Percentiles rank a stretch among this genome's conserved stretches.
phyloP scores from a whole-genome alignment of 1,284 basidiomycete genomes.

The Ceratobasidium sp. region DNA sequence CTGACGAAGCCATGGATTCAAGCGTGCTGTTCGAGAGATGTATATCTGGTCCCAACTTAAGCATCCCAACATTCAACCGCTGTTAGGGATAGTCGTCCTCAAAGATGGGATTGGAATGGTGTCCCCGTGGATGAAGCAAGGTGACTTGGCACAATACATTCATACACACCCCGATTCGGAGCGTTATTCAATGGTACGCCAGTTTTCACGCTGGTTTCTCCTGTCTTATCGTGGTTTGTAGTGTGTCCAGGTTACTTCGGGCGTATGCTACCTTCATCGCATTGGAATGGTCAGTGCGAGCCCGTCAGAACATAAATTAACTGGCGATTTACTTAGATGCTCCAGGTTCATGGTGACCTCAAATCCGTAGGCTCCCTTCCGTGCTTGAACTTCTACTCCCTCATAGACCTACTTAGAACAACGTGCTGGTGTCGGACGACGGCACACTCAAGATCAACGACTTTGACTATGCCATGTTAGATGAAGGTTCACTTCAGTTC shows the following conservation, averaged over 20 bases:
- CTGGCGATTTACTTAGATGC: neutral
- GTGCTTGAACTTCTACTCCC: too few relatives aligned
- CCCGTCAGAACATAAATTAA: too few relatives aligned
- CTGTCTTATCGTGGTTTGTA: neutral
- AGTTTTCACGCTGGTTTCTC: neutral
- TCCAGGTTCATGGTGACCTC: neutral
- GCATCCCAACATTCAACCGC: neutral
- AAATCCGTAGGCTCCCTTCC: neutral
- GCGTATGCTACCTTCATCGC: neutral
- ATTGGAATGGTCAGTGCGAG: neutral
- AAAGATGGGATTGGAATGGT: neutral
- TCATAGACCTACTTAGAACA: too few relatives aligned
- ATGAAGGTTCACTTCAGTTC: neutral
- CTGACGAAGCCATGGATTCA: too few relatives aligned
- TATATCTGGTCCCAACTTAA: neutral
- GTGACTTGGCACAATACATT: neutral
- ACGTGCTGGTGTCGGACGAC: neutral
- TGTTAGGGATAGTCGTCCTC: neutral
- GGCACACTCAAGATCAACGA: neutral
- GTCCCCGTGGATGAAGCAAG: neutral
- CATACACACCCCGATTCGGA: neutral
- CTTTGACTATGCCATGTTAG: neutral
- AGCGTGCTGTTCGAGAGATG: neutral
- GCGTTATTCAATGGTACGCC: neutral
- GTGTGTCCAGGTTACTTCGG: neutral